phyloP scores from a whole-genome alignment of 2,329 filamentous ascomycete genomes.

The Thelonectria rubi region DNA sequence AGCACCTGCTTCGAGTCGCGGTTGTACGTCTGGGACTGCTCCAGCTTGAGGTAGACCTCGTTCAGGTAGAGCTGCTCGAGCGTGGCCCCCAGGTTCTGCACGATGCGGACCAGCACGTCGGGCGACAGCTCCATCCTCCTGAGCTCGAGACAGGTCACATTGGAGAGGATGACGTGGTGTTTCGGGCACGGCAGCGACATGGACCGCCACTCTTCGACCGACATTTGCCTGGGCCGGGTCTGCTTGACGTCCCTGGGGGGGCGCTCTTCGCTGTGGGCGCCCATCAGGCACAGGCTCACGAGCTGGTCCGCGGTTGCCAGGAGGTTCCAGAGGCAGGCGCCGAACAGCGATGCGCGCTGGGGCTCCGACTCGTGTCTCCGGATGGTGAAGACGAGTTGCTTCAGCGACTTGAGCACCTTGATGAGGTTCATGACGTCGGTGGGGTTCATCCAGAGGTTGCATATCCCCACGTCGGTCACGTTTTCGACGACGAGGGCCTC shows the following conservation, averaged over 20 bases:
- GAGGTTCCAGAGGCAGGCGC: slow-evolving; percentile 59
- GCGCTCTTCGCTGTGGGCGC: slow-evolving; percentile 53
- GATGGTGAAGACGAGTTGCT: slow-evolving; percentile 57
- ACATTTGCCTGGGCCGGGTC: slow-evolving; percentile 49
- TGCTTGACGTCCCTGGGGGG: slow-evolving; percentile 50
- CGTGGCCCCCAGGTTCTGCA: slow-evolving; percentile 49
- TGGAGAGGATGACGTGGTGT: slow-evolving; percentile 43
- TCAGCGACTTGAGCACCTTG: slow-evolving; percentile 50
- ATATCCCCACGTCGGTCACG: slow-evolving; percentile 58
- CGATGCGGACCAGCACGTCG: slow-evolving; percentile 47
- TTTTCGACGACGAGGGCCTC: slow-evolving; percentile 61
- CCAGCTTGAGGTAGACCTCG: slow-evolving; percentile 55
- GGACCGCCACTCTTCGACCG: slow-evolving; percentile 52
- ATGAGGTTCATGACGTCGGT: slow-evolving; percentile 61
- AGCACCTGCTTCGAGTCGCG: slow-evolving; percentile 48
- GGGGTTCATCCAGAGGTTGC: slow-evolving; percentile 60
- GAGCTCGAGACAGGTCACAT: slow-evolving; percentile 55
- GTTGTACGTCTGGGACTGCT: slow-evolving; percentile 48
- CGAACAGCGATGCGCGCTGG: slow-evolving; percentile 50
- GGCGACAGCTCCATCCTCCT: slow-evolving; percentile 52
- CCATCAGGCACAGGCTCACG: slow-evolving; percentile 58
- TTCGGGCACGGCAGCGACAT: slow-evolving; percentile 51
- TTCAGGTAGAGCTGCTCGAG: slow-evolving; percentile 57
- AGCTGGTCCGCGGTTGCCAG: slow-evolving; percentile 56
- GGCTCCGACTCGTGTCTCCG: slow-evolving; percentile 54